A percentile compares a stretch with the other conserved stretches of the same genome.
These are phyloP conservation scores for Elaeis oleifera DNA, from an alignment of 202 grass and related monocot genomes.

Conservation along the genomic window DNA sequence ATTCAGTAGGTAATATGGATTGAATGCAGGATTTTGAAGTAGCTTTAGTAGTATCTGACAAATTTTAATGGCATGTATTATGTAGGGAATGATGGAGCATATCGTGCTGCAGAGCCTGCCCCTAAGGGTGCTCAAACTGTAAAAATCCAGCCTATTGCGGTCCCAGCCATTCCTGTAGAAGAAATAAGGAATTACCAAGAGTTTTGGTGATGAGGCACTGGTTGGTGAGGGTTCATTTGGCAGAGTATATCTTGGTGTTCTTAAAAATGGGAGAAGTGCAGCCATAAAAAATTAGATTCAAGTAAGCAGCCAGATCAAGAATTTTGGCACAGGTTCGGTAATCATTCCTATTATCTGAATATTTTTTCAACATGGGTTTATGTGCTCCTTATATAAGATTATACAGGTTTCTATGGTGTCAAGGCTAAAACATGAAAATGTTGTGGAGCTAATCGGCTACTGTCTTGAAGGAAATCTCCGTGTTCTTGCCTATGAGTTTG, in stretches of 20 bases:
- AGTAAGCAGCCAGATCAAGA: conserved; percentile 58
- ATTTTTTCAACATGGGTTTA: conserved; percentile 3
- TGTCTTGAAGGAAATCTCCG: conserved; percentile 46
- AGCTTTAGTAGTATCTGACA: background rate
- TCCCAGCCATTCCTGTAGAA: conserved; percentile 38
- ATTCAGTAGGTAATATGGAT: conserved; percentile 50
- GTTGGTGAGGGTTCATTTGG: conserved; percentile 57
- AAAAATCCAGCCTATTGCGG: conserved; percentile 55
- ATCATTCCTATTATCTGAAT: conserved; percentile 14
- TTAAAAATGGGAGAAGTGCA: conserved; percentile 33
- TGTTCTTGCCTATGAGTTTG: conserved; percentile 47
- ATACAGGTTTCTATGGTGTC: conserved; percentile 51
- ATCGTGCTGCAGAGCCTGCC: conserved; percentile 42
- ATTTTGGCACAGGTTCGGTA: conserved; percentile 39
- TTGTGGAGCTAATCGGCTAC: conserved; percentile 53
- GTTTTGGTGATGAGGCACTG: conserved; percentile 46
- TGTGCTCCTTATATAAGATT: conserved; percentile 23
- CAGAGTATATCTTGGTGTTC: conserved; percentile 39
- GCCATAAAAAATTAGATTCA: conserved; percentile 49
- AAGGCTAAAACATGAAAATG: conserved; percentile 46
- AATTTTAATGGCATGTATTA: background rate
- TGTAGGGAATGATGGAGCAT: conserved; percentile 46
- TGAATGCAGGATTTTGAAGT: background rate
- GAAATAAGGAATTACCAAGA: conserved; percentile 47
- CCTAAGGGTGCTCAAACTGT: conserved; percentile 53